phyloP scores from a whole-genome alignment of 768 basidiomycete genomes.

The Lepiota brunneoincarnata region DNA sequence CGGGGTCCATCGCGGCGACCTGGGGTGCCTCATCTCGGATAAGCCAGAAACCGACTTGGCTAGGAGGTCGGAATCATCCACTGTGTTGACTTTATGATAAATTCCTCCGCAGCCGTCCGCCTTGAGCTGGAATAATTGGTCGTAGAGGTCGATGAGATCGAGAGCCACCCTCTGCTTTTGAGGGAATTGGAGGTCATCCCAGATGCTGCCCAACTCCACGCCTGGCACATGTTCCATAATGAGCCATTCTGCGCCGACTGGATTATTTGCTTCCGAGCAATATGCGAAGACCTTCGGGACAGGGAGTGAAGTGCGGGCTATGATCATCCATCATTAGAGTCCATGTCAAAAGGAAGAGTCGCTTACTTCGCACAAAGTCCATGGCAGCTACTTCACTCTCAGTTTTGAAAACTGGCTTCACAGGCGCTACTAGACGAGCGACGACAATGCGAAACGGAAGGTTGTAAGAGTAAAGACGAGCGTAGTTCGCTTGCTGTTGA shows the following conservation, averaged over 20 bases:
- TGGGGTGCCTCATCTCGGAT: too few relatives aligned
- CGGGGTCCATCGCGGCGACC: too few relatives aligned
- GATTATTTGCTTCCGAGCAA: constrained; percentile 16
- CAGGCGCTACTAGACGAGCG: constrained; percentile 17
- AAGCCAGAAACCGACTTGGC: too few relatives aligned
- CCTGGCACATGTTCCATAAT: constrained; percentile 17
- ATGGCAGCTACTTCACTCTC: constrained; percentile 19
- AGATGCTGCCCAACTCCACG: constrained; percentile 10
- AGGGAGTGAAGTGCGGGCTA: constrained; percentile 8
- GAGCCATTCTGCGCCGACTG: constrained; percentile 17
- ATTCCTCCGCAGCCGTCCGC: too few relatives aligned
- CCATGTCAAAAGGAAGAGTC: background rate
- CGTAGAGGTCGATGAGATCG: too few relatives aligned
- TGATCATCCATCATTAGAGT: too few relatives aligned
- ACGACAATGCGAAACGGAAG: too few relatives aligned
- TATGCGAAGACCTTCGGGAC: constrained; percentile 14
- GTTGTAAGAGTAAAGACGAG: constrained; percentile 9
- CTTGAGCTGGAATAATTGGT: too few relatives aligned
- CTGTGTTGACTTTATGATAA: too few relatives aligned
- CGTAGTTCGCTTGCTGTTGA: constrained; percentile 10
- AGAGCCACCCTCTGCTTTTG: too few relatives aligned
- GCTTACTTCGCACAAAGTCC: constrained; percentile 18
- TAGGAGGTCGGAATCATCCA: too few relatives aligned
- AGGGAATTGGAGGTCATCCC: background rate
- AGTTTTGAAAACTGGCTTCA: constrained; percentile 19